Base-by-base conservation (phyloP, 345 rosid genomes). In the Moricandia moricandioides region DNA sequence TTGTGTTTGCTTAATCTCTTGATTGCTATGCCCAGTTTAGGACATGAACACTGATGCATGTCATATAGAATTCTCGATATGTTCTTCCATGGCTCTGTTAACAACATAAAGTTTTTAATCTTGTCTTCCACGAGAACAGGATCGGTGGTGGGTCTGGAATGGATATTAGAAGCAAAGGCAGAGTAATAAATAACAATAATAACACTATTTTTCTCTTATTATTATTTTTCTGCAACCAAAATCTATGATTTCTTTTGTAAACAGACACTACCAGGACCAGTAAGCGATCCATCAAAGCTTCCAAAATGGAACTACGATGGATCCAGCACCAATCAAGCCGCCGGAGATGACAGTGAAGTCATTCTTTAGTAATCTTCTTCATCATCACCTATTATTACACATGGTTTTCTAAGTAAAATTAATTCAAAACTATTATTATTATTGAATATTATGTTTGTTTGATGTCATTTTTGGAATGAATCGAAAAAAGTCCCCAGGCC, bases 251-350 rank as follows among this genome's bases (percentile, higher is more conserved):
- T 29, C 4, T 1, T 62, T 3, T 13, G 0, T n/a, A 27, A 71
- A 65, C 69, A 91, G 99, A 91, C 99, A 55, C 73, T 91, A 59
- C 61, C 95, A 73, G 89, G 86, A 85, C 93, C 97, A 52, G 91
- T 89, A 65, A 79, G 82, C 8, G 91, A 91, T 79, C 99, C 96
- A 17, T 82, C 96, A 2, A 96, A 95, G 81, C 96, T 94, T 60
- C 97, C 97, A 35, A 94, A 86, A 81, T 94, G 97, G 98, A 94
- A 94, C 80, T 94, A 88, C 69, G 99, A 94, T 63, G 97, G 99
- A 75, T 94, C 97, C 8, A 94, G 99, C 75, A 93, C 98, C 0
- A 91, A 87, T 76, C 98, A 93, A 81, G 98, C 97, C 7, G 90
- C 93, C 0, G 99, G 99, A 67, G 97, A 94, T n/a, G 96, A 94